Conservation (phyloP, 345 rosid genomes). For the Aegle marmelos region DNA sequence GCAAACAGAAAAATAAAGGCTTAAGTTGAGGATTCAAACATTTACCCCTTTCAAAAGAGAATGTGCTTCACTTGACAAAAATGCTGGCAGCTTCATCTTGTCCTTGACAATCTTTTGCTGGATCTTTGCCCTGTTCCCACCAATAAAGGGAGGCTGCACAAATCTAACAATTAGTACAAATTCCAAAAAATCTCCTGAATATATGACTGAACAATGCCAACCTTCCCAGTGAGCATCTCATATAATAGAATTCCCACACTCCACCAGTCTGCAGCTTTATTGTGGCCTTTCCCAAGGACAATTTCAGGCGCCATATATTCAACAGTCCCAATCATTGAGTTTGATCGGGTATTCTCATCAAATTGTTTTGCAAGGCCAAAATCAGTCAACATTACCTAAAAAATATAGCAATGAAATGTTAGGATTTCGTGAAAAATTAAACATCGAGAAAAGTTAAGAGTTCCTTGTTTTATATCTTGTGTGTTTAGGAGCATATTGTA, state of each 20-base stretch:
- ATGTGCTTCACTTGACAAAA: slow-evolving; percentile 75
- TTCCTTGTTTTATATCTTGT: neutral
- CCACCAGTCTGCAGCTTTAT: slow-evolving; percentile 99
- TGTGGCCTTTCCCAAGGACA: slow-evolving; percentile 82
- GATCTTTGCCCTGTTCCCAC: slow-evolving; percentile 57
- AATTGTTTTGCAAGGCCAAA: slow-evolving; percentile 90
- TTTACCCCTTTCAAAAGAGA: slow-evolving; percentile 78
- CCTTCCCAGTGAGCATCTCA: slow-evolving; percentile 98
- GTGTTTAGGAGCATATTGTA: neutral
- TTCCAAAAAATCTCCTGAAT: neutral
- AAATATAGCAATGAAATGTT: slow-evolving; percentile 8
- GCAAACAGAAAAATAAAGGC: neutral
- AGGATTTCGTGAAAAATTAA: neutral
- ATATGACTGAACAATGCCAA: slow-evolving; percentile 12
- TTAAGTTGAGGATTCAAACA: neutral
- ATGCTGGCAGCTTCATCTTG: slow-evolving; percentile 70
- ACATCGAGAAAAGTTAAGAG: slow-evolving; percentile 1
- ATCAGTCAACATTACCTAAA: slow-evolving; percentile 77
- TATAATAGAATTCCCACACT: slow-evolving; percentile 80
- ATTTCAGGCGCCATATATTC: slow-evolving; percentile 99
- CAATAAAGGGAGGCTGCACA: slow-evolving; percentile 78
- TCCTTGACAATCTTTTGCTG: slow-evolving; percentile 84
- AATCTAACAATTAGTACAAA: neutral
- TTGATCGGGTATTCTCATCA: slow-evolving; percentile 79
- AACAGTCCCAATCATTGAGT: slow-evolving; percentile 88